Evolutionary conservation across 805 yeast species (phyloP).

Genomic region (Teunomyces gatunensis): DNA sequence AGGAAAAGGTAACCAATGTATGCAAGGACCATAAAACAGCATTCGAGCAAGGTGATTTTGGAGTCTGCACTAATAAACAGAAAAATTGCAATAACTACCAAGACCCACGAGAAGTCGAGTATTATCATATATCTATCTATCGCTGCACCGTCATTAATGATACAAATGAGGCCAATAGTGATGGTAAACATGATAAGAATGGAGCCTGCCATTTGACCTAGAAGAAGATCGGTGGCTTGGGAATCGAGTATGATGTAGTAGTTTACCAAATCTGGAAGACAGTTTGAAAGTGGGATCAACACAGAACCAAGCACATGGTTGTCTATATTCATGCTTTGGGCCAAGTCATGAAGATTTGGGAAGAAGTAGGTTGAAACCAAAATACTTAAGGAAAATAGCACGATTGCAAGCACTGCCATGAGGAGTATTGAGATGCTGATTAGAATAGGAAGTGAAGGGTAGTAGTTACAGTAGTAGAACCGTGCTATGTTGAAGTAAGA

Average conservation of each 20-base stretch:
- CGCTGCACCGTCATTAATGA: slow-evolving; percentile 20
- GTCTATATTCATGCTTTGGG: slow-evolving; percentile 21
- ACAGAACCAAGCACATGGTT: slow-evolving; percentile 31
- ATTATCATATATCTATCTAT: slow-evolving; percentile 16
- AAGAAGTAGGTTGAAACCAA: slow-evolving; percentile 35
- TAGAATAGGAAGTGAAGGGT: slow-evolving; percentile 12
- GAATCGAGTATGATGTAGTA: slow-evolving; percentile 29
- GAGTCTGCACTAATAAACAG: slow-evolving; percentile 33
- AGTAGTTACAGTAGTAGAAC: slow-evolving; percentile 25
- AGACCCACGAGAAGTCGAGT: slow-evolving; percentile 29
- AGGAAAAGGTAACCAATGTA: slow-evolving; percentile 25
- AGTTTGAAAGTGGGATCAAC: slow-evolving; percentile 35
- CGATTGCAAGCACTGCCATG: slow-evolving; percentile 9
- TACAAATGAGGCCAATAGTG: slow-evolving; percentile 32
- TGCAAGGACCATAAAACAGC: slow-evolving; percentile 21
- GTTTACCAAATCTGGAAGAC: slow-evolving; percentile 37
- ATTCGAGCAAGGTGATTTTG: slow-evolving; percentile 29
- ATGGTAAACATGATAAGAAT: slow-evolving; percentile 31
- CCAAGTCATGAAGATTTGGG: slow-evolving; percentile 26
- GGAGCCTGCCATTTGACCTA: slow-evolving; percentile 40
- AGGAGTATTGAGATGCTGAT: slow-evolving; percentile 10
- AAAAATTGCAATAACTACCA: slow-evolving; percentile 24
- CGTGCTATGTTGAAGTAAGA: slow-evolving; percentile 26
- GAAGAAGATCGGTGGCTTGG: slow-evolving; percentile 29
- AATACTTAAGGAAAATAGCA: slow-evolving; percentile 28